Evolutionary conservation across 176 grass and related monocot genomes (phyloP), one percentile per base, ranked within the genome.

Genomic region (Puya raimondii): DNA sequence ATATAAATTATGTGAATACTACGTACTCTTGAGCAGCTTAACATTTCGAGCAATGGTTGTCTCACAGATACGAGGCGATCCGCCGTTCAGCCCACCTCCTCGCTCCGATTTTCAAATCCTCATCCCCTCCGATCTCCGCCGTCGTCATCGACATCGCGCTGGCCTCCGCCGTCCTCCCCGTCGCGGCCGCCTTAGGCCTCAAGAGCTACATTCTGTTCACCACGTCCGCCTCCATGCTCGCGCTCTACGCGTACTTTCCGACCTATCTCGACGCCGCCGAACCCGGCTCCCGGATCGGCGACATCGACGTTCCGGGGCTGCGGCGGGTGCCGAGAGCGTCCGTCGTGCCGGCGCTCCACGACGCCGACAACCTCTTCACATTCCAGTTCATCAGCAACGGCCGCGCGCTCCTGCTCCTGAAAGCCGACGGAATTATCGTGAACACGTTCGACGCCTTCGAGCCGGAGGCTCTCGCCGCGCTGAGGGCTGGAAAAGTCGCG

Each of bases 291-390:
- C 16, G 12, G 50, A 50, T 87, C 59, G 76, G 70, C 9, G 79
- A 91, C 70, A 53, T 96, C 9, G 72, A 83, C 2, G 3, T 96
- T 53, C 81, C 87, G 3, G 84, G 84, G 21, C 63, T 87, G 63
- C 56, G 76, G 64, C 70, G 56, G 1, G 7, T 96, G 47, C 84
- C 84, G 0, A 82, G 23, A 9, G 17, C 73, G 0, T 77, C 81
- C 11, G 26, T 91, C 0, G 79, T 86, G 4, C 76, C 72, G 53
- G 76, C 82, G 21, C 79, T 96, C 53, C 81, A 83, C 33, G 42
- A 96, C 23, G 84, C 87, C 11, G 74, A 76, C n/a, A 73, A 91
- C 17, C 50, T 96, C 72, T 96, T 91, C 82, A 91, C 84, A 0
- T 75, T 11, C 48, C 88, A 85, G 57, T 83, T 96, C 82, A 70